Conservation (phyloP, 805 yeast species). For the Hanseniaspora singularis region DNA sequence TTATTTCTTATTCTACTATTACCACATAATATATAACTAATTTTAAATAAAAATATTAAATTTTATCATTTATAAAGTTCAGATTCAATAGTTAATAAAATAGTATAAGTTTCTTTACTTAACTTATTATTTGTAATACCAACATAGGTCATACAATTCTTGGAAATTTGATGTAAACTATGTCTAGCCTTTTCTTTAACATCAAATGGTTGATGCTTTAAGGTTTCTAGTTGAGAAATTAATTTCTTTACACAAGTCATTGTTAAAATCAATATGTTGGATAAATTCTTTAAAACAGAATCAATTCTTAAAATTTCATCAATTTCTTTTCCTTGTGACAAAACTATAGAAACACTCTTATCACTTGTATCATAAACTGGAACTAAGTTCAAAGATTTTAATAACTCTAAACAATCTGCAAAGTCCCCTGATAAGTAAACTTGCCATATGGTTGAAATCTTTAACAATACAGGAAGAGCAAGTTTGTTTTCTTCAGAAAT, state of each 20-base stretch:
- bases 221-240: constrained; percentile 29
- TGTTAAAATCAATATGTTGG: constrained; percentile 64
- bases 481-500: constrained; percentile 46
- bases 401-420: constrained; percentile 43
- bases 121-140: constrained; percentile 88
- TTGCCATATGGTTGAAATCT: constrained; percentile 57
- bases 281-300: constrained; percentile 63
- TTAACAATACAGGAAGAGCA: constrained; percentile 52
- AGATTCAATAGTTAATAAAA: constrained; percentile 52
- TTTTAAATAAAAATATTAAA: constrained; percentile 8
- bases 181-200: constrained; percentile 43
- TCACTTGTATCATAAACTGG: constrained; percentile 48
- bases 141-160: constrained; percentile 85
- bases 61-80: constrained; percentile 20
- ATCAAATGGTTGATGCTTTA: constrained; percentile 20
- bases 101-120: constrained; percentile 73
- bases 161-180: constrained; percentile 52
- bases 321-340: constrained; percentile 35
- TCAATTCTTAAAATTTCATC: constrained; percentile 3
- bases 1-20: too few species aligned
- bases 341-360: constrained; percentile 50
- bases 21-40: too few species aligned
- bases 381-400: constrained; percentile 51
- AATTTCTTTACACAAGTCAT: constrained; percentile 65
- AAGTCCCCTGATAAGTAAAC: constrained; percentile 44